Conservation (phyloP, 148 eudicot species). For the Selenicereus undatus region DNA sequence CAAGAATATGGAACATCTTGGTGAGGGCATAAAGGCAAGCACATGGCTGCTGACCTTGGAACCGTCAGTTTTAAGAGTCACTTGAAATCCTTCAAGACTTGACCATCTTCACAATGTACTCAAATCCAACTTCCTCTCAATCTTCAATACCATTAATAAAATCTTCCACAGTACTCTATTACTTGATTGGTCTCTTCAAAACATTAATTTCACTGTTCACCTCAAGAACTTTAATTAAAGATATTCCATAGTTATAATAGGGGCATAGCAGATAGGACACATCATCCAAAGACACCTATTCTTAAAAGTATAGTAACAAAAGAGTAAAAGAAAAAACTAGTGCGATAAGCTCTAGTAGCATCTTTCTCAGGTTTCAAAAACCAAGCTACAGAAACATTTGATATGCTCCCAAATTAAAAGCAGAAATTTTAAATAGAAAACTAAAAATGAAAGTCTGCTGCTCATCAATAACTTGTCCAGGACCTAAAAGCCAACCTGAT, state of each 20-base stretch:
- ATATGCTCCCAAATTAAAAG: neutral
- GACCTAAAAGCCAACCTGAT: neutral
- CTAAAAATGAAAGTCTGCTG: neutral
- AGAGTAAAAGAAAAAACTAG: neutral
- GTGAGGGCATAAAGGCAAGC: slow-evolving; percentile 69
- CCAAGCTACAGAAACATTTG: neutral
- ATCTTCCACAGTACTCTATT: slow-evolving; percentile 86
- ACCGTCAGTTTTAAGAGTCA: slow-evolving; percentile 69
- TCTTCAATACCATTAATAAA: slow-evolving; percentile 79
- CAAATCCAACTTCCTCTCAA: slow-evolving; percentile 70
- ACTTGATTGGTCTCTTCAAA: slow-evolving; percentile 84
- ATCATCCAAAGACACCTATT: slow-evolving; percentile 1
- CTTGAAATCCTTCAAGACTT: slow-evolving; percentile 98
- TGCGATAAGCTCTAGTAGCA: neutral
- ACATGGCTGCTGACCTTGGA: slow-evolving; percentile 85
- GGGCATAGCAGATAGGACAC: slow-evolving; percentile 16
- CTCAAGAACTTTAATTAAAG: slow-evolving; percentile 54
- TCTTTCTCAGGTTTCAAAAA: neutral
- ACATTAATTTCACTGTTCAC: slow-evolving; percentile 82
- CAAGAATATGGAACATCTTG: slow-evolving; percentile 34
- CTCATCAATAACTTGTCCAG: neutral
- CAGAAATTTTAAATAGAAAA: neutral
- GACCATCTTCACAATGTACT: slow-evolving; percentile 77
- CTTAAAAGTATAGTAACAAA: neutral
- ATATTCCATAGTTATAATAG: slow-evolving; percentile 28